These are phyloP conservation scores for Saccharata proteae DNA, from an alignment of 2,329 filamentous ascomycete species.

Conservation along the genomic window DNA sequence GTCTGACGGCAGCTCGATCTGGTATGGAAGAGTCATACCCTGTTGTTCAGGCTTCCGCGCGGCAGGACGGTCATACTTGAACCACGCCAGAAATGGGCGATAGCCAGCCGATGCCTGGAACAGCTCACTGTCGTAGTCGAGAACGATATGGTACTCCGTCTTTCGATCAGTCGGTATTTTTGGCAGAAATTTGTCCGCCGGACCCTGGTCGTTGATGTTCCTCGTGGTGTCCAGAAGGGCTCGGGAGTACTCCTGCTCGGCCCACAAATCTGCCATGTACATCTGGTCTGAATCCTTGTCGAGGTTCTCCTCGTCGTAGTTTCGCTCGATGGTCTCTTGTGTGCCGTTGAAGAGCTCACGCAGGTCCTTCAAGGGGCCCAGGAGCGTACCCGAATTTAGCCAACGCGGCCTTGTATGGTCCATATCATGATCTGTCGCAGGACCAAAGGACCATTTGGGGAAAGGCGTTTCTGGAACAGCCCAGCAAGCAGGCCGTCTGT, in stretches of 20 bases:
- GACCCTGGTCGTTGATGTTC: too few relatives aligned
- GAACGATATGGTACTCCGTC: not conserved
- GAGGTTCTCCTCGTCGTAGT: slow-evolving; percentile 21
- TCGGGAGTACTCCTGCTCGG: slow-evolving; percentile 31
- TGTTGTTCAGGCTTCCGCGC: not conserved
- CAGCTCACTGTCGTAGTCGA: not conserved
- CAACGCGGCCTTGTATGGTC: slow-evolving; percentile 21
- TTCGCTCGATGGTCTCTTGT: slow-evolving; percentile 20
- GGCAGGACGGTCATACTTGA: not conserved
- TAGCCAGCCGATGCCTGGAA: not conserved
- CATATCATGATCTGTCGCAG: not conserved
- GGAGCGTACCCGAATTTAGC: slow-evolving; percentile 37
- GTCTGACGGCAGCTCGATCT: not conserved
- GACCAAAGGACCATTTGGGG: slow-evolving; percentile 30
- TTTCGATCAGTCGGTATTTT: slow-evolving; percentile 11
- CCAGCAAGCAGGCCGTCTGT: not conserved
- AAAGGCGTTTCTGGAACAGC: slow-evolving; percentile 23
- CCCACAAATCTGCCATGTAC: slow-evolving; percentile 33
- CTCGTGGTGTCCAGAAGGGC: slow-evolving; percentile 11
- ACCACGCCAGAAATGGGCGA: not conserved
- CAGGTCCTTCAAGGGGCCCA: slow-evolving; percentile 27
- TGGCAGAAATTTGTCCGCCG: not conserved
- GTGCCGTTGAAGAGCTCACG: slow-evolving; percentile 20
- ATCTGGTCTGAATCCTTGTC: slow-evolving; percentile 31
- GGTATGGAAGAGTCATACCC: not conserved